These are phyloP conservation scores for Trapa bicornis DNA, from an alignment of 345 rosid species.

Conservation along the genomic window DNA sequence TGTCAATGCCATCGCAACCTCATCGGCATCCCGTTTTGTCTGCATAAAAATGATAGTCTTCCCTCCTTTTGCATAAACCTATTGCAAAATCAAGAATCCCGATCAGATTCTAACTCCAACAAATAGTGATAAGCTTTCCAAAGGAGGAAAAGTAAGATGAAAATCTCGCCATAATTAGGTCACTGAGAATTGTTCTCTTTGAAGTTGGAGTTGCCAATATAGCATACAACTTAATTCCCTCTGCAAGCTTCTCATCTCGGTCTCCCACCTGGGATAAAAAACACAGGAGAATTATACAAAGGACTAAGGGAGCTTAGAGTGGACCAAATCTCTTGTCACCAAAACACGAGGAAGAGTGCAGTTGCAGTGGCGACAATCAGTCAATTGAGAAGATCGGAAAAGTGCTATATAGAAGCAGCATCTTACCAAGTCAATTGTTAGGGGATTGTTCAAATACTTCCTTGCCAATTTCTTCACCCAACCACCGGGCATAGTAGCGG, in stretches of 20 bases:
- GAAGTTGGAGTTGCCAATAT: constrained; percentile 64
- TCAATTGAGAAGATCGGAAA: neutral
- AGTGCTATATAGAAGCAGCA: neutral
- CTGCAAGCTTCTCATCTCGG: constrained; percentile 85
- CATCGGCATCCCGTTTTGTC: constrained; percentile 95
- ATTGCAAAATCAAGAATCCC: neutral
- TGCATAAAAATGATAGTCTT: constrained; percentile 92
- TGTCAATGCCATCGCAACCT: constrained; percentile 68
- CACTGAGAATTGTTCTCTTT: constrained; percentile 73
- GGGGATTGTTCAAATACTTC: constrained; percentile 76
- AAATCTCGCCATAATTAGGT: constrained; percentile 66
- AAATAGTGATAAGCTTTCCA: neutral
- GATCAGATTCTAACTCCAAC: neutral
- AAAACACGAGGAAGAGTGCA: neutral
- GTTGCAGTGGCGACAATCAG: neutral
- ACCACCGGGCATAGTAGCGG: constrained; percentile 96
- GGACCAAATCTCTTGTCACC: neutral
- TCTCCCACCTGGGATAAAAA: constrained; percentile 61
- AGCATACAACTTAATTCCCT: constrained; percentile 87
- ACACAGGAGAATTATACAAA: neutral
- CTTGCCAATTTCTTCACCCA: constrained; percentile 94
- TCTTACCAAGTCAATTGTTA: constrained; percentile 84
- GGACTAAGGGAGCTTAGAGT: neutral
- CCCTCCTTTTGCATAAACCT: constrained; percentile 97
- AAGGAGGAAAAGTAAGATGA: neutral